A percentile compares a stretch with the other conserved stretches of the same genome.
phyloP scores from a whole-genome alignment of 2,329 filamentous ascomycete species.

The Aspergillus carbonarius region DNA sequence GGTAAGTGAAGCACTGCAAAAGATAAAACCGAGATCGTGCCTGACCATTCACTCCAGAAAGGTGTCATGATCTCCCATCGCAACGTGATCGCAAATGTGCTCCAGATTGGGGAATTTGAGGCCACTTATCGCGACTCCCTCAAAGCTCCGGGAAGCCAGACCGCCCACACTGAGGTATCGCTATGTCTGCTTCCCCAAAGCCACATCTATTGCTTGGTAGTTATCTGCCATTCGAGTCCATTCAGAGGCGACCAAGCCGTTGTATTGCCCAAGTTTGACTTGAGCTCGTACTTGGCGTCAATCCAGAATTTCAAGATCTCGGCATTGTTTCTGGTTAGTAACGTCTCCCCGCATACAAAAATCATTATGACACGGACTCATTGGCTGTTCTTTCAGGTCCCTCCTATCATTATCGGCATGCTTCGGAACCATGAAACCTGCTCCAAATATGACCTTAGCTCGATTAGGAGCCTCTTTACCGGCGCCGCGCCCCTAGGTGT shows the following conservation, averaged over 20 bases:
- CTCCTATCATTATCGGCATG: constrained; percentile 78
- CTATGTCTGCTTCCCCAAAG: constrained; percentile 76
- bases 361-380: neutral
- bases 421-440: constrained; percentile 62
- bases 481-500: constrained; percentile 76
- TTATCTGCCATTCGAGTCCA: constrained; percentile 64
- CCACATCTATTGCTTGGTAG: constrained; percentile 77
- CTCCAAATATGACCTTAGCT: constrained; percentile 69
- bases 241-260: constrained; percentile 73
- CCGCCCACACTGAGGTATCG: constrained; percentile 54
- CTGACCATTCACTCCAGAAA: constrained; percentile 54
- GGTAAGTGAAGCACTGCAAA: constrained; percentile 43
- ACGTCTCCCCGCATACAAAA: neutral
- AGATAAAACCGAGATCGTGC: neutral
- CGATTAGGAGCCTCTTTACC: constrained; percentile 64
- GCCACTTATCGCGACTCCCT: constrained; percentile 30
- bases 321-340: constrained; percentile 62
- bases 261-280: constrained; percentile 71
- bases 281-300: constrained; percentile 61
- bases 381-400: constrained; percentile 52
- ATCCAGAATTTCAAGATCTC: constrained; percentile 70
- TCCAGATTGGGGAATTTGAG: constrained; percentile 61
- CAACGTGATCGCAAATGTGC: constrained; percentile 74
- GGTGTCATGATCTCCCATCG: constrained; percentile 79
- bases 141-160: constrained; percentile 38